Evolutionary conservation across 129 eudicot genomes (phyloP).

Genomic region (Chrysanthemum makinoi): DNA sequence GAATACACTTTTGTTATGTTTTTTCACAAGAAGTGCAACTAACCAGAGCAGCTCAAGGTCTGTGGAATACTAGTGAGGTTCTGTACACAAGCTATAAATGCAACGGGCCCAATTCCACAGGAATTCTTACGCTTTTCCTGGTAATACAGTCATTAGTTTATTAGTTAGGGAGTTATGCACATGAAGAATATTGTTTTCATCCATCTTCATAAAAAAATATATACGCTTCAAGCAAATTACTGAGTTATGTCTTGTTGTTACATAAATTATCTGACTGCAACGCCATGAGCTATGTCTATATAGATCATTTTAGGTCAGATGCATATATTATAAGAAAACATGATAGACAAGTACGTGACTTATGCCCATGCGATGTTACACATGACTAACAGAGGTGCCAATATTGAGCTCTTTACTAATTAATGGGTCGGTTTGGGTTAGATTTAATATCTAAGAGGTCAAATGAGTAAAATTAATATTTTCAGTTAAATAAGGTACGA

Average conservation of each 20-base stretch:
- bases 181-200: constrained; percentile 11
- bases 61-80: constrained; percentile 77
- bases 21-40: constrained; percentile 29
- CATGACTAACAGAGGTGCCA: constrained; percentile 2
- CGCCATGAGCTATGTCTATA: not conserved
- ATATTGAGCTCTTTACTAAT: not conserved
- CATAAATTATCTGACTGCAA: not conserved
- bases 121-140: constrained; percentile 66
- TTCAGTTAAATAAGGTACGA: not conserved
- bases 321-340: constrained; percentile 6
- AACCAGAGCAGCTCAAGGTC: constrained; percentile 83
- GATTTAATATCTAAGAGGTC: not conserved
- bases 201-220: not conserved
- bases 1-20: not conserved
- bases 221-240: constrained; percentile 4
- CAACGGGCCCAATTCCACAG: constrained; percentile 89
- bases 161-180: constrained; percentile 15
- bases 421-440: constrained; percentile 3
- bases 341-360: not conserved
- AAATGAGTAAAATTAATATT: not conserved
- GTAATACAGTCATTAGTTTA: not conserved
- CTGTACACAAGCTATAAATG: constrained; percentile 83
- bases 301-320: constrained; percentile 16
- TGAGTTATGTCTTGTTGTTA: not conserved
- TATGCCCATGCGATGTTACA: constrained; percentile 5